Evolutionary conservation across 1,284 basidiomycete genomes (phyloP).

Genomic region (Vanrija sp.): DNA sequence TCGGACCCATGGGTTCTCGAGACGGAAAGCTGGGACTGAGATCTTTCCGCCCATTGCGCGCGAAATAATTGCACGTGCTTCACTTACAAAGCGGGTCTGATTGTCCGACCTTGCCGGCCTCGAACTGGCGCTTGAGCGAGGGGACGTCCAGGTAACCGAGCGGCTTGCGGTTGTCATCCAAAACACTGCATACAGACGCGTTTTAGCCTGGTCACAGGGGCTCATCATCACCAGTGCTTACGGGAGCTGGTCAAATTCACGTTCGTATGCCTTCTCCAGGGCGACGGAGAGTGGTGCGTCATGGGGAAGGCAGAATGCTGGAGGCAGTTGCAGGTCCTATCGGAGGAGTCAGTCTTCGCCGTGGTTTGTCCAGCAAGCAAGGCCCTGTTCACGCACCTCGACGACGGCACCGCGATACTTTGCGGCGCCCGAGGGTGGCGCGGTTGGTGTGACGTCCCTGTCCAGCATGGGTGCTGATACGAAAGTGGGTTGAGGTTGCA

Average conservation of each 20-base stretch:
- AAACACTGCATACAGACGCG: constrained; percentile 55
- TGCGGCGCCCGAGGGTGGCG: constrained; percentile 45
- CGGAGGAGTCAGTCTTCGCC: no score
- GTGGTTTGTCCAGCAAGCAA: neutral
- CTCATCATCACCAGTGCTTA: constrained; percentile 45
- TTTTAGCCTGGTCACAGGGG: neutral
- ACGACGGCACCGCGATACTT: constrained; percentile 77
- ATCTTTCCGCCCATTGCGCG: no score
- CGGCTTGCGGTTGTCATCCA: constrained; percentile 66
- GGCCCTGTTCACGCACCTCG: constrained; percentile 41
- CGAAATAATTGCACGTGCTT: neutral
- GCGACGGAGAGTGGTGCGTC: constrained; percentile 67
- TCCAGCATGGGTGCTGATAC: constrained; percentile 17
- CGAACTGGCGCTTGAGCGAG: constrained; percentile 69
- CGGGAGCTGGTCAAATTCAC: constrained; percentile 88
- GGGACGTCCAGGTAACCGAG: constrained; percentile 78
- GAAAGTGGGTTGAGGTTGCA: neutral
- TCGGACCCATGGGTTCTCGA: no score
- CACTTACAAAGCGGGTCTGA: constrained; percentile 53
- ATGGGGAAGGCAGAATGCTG: constrained; percentile 75
- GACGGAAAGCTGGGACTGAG: no score
- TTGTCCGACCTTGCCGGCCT: constrained; percentile 64
- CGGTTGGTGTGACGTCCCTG: constrained; percentile 42
- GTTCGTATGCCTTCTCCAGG: constrained; percentile 79
- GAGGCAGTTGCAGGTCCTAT: constrained; percentile 81